phyloP scores from a whole-genome alignment of 2,329 filamentous ascomycete species.

The Clarireedia hainanense region DNA sequence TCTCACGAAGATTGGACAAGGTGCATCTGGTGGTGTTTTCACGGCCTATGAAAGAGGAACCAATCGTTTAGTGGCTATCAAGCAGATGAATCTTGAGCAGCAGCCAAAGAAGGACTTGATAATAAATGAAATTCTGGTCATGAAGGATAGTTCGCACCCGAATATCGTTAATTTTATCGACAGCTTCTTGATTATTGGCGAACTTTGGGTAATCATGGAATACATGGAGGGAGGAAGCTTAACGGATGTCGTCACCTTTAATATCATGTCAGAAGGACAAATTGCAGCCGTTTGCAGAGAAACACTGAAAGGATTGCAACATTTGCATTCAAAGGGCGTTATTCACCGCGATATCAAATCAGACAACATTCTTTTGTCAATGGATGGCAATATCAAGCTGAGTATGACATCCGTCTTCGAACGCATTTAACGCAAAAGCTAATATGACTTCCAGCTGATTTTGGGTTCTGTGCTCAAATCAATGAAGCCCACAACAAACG shows the following conservation, averaged over 20 bases:
- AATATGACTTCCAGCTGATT: constrained; percentile 61
- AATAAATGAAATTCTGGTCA: constrained; percentile 97
- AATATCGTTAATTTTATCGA: constrained; percentile 99
- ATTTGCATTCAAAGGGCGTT: constrained; percentile 93
- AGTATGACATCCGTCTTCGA: constrained; percentile 50
- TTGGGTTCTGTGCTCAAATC: constrained; percentile 97
- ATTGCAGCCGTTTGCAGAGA: constrained; percentile 94
- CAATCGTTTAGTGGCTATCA: constrained; percentile 90
- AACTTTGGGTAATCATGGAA: constrained; percentile 99
- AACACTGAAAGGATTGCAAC: constrained; percentile 84
- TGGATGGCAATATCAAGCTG: constrained; percentile 94
- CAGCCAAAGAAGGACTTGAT: constrained; percentile 99
- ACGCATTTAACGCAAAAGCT: constrained; percentile 18
- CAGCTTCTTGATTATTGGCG: constrained; percentile 81
- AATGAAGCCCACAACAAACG: constrained; percentile 96
- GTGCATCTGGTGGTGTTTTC: constrained; percentile 91
- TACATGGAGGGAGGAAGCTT: constrained; percentile 98
- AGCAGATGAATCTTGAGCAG: constrained; percentile 98
- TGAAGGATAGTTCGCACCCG: constrained; percentile 97
- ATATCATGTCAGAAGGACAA: constrained; percentile 97
- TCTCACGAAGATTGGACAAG: constrained; percentile 93
- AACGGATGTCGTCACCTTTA: constrained; percentile 97
- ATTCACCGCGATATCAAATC: constrained; percentile 99
- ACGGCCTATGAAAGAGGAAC: constrained; percentile 79
- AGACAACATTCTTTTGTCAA: constrained; percentile 89